phyloP scores from a whole-genome alignment of 495 filamentous ascomycete genomes.

The Hapsidospora chrysogenum region DNA sequence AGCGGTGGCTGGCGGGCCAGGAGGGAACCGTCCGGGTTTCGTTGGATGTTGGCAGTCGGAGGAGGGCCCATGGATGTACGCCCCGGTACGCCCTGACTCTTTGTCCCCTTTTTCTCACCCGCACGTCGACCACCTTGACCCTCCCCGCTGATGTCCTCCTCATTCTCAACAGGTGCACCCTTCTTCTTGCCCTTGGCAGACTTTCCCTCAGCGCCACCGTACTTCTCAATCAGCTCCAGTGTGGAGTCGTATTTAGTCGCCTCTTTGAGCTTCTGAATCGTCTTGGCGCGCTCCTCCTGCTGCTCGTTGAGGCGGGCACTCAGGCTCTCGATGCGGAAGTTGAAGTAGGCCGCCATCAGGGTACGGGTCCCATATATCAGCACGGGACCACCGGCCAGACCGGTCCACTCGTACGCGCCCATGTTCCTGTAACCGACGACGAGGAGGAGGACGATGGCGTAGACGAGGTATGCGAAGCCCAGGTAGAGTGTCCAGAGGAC shows the following conservation, averaged over 20 bases:
- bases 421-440: slow-evolving; percentile 77
- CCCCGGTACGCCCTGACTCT: slow-evolving; percentile 6
- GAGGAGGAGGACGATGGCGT: slow-evolving; percentile 58
- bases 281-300: slow-evolving; percentile 60
- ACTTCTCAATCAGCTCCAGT: slow-evolving; percentile 84
- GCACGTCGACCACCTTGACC: no score
- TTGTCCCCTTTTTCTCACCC: slow-evolving; percentile 7
- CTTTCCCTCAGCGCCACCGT: slow-evolving; percentile 48
- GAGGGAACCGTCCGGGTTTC: slow-evolving; percentile 4
- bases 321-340: slow-evolving; percentile 56
- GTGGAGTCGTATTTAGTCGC: slow-evolving; percentile 94
- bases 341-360: slow-evolving; percentile 49
- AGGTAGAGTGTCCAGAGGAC: slow-evolving; percentile 82
- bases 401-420: slow-evolving; percentile 56
- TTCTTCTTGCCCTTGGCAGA: slow-evolving; percentile 22
- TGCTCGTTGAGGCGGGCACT: slow-evolving; percentile 53
- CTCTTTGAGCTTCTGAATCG: slow-evolving; percentile 84
- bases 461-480: slow-evolving; percentile 76
- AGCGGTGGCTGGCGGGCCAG: slow-evolving; percentile 6
- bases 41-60: slow-evolving; percentile 71
- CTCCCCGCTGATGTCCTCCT: no score
- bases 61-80: slow-evolving; percentile 54
- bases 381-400: slow-evolving; percentile 61
- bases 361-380: slow-evolving; percentile 53
- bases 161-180: no score